Evolutionary conservation across 306 rosid species (phyloP).

Genomic region (Cucurbita maxima): DNA sequence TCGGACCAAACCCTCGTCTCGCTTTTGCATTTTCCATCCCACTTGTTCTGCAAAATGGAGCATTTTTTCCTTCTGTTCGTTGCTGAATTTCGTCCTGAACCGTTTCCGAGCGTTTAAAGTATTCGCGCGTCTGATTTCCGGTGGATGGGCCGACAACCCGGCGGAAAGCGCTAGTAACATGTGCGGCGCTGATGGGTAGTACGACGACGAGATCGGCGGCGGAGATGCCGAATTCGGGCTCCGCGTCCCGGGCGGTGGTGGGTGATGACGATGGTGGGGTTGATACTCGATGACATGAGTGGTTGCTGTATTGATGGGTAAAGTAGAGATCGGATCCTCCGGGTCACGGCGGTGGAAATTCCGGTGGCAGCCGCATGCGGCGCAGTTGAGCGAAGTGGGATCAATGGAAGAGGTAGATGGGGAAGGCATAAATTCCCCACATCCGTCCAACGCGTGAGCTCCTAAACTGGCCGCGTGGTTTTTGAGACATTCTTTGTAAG

Average conservation of each 20-base stretch:
- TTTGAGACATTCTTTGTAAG: slow-evolving; percentile 72
- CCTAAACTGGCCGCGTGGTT: slow-evolving; percentile 86
- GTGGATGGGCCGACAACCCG: slow-evolving; percentile 15
- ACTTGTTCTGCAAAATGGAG: slow-evolving; percentile 50
- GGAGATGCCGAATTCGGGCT: slow-evolving; percentile 83
- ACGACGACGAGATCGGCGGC: slow-evolving; percentile 92
- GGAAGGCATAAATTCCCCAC: slow-evolving; percentile 94
- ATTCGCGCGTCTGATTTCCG: not conserved
- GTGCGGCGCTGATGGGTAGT: slow-evolving; percentile 86
- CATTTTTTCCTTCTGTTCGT: slow-evolving; percentile 83
- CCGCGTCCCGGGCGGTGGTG: slow-evolving; percentile 16
- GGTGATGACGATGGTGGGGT: slow-evolving; percentile 40
- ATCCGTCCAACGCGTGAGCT: slow-evolving; percentile 80
- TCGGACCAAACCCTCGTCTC: slow-evolving; percentile 49
- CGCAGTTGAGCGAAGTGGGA: slow-evolving; percentile 77
- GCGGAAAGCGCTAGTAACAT: slow-evolving; percentile 81
- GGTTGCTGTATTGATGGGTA: slow-evolving; percentile 1
- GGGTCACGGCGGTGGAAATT: slow-evolving; percentile 97
- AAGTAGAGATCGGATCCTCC: slow-evolving; percentile 32
- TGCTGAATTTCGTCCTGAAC: slow-evolving; percentile 61
- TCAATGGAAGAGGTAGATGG: slow-evolving; percentile 41
- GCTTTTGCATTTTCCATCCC: slow-evolving; percentile 93
- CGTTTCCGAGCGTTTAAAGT: slow-evolving; percentile 31
- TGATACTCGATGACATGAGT: slow-evolving; percentile 17
- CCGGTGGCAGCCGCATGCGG: slow-evolving; percentile 97